Conservation (phyloP, 352 stramenopile genomes). For the Globisporangium heterothallicum region DNA sequence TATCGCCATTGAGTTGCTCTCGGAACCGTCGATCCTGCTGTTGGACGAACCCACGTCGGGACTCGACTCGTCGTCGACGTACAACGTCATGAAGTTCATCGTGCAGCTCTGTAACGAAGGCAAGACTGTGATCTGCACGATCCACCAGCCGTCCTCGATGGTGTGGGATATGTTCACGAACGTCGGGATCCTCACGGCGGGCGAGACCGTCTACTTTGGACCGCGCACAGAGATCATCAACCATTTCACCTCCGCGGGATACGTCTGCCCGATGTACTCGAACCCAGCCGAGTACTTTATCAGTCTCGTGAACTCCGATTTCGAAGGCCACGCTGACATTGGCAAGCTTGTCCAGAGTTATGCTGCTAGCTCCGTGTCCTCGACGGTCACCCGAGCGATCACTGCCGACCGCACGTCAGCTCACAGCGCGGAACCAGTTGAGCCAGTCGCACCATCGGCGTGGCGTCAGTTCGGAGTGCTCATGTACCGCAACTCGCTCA, state of each 20-base stretch:
- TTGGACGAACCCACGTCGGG: conserved; percentile 93
- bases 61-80: conserved; percentile 86
- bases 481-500: conserved; percentile 44
- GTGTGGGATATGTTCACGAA: conserved; percentile 71
- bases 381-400: conserved; percentile 25
- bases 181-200: conserved; percentile 50
- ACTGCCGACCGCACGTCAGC: conserved; percentile 18
- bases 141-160: conserved; percentile 82
- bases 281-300: conserved; percentile 69
- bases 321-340: conserved; percentile 33
- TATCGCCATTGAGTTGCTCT: conserved; percentile 91
- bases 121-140: conserved; percentile 76
- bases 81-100: conserved; percentile 82
- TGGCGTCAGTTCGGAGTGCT: conserved; percentile 51
- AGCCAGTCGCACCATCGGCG: conserved; percentile 28
- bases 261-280: conserved; percentile 55
- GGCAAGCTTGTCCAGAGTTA: conserved; percentile 27
- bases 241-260: conserved; percentile 49
- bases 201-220: conserved; percentile 88
- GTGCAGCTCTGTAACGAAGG: conserved; percentile 35
- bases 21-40: conserved; percentile 93
- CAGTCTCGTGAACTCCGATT: conserved; percentile 58
- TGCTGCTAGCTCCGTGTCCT: conserved; percentile 21
- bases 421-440: conserved; percentile 35
- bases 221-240: conserved; percentile 39